Evolutionary conservation across 805 yeast species (phyloP).

Genomic region (Komagataella ulmi): DNA sequence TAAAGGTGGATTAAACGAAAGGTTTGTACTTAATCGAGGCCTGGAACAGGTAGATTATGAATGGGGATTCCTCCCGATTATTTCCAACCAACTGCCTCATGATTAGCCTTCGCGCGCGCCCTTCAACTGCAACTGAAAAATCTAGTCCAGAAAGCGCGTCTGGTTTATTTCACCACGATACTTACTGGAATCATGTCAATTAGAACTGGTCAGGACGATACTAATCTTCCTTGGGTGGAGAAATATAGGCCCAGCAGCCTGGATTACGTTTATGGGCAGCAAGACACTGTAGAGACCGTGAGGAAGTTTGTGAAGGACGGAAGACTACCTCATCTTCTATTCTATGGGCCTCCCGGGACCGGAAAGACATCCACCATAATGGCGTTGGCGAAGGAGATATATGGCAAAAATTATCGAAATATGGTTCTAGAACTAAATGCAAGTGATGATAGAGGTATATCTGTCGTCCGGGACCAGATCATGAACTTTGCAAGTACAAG

Average conservation of each 20-base stretch:
- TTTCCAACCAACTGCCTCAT: not conserved
- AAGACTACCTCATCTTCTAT: constrained; percentile 78
- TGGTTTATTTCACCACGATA: not conserved
- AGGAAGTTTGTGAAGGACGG: constrained; percentile 75
- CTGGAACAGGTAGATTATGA: not conserved
- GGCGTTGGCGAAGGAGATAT: constrained; percentile 78
- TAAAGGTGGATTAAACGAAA: not conserved
- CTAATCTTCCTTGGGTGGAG: constrained; percentile 50
- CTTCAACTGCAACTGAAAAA: not conserved
- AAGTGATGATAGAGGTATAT: constrained; percentile 94
- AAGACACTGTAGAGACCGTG: constrained; percentile 74
- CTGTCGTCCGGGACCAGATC: constrained; percentile 94
- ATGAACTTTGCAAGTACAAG: constrained; percentile 92
- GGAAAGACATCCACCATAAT: constrained; percentile 85
- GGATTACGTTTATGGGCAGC: constrained; percentile 87
- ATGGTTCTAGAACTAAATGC: constrained; percentile 95
- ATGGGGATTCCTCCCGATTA: not conserved
- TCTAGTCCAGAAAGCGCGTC: not conserved
- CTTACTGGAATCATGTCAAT: not conserved
- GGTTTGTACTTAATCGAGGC: not conserved
- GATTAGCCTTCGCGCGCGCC: not conserved
- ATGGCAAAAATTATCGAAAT: constrained; percentile 67
- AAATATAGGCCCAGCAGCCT: constrained; percentile 81
- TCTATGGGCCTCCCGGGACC: constrained; percentile 94
- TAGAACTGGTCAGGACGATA: not conserved